Evolutionary conservation across 352 stramenopile genomes (phyloP), one percentile per base, ranked within the genome.

Genomic region (Saprolegnia parasitica): DNA sequence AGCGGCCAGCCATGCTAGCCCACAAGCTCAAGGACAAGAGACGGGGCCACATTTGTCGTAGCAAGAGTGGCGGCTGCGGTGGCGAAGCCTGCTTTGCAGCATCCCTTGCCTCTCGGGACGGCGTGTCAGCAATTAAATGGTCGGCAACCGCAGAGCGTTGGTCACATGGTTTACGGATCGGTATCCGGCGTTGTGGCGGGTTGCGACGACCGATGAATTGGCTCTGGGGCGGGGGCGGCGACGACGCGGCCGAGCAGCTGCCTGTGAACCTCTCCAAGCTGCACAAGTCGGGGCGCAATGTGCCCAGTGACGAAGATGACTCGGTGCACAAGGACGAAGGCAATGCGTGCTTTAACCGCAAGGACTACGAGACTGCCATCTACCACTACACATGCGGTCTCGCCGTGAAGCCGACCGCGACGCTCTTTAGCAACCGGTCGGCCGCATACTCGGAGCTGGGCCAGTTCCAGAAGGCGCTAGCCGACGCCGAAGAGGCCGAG

Each of bases 401-500:
- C 50, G 80, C 73, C 6, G 68, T 71, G 16, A 65, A 75, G 32
- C 76, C 85, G 21, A 86, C 81, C 0, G 83, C 85, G 8, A 93
- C 85, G 52, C 73, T 93, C 26, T 80, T 83, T 68, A 93, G 85
- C 75, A 93, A 93, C 67, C 82, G 85, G 35, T 93, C 85, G 29
- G 85, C 85, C 4, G 85, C 85, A 0, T 82, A 87, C 67, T 93
- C 81, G 29, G 83, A 78, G 5, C 66, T 93, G 4, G 81, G 78
- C 0, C 63, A 70, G 39, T 70, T 62, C 50, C 46, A 60, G 13
- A 70, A 70, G 29, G 63, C 63, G 16, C 47, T 70, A 15, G 63
- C 63, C 23, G 63, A 70, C 39, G 63, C 63, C 4, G 63, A 70
- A 26, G 10, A 70, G 35, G 63, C 63, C 18, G 63, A 70, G 23